phyloP scores from a whole-genome alignment of 805 yeast genomes.

The Myxozyma lipomycoides region DNA sequence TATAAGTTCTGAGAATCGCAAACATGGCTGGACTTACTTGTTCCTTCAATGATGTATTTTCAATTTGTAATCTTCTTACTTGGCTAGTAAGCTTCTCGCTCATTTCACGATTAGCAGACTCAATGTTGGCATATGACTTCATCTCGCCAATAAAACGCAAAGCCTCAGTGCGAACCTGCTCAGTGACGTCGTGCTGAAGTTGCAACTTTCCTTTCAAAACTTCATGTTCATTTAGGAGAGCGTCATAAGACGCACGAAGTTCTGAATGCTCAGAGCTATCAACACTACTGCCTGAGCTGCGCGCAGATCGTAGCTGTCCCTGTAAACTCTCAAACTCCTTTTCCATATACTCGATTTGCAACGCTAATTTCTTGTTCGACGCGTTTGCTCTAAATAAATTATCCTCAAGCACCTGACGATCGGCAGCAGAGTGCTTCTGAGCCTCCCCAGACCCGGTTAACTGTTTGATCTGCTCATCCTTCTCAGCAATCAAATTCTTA shows the following conservation, averaged over 20 bases:
- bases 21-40: not conserved
- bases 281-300: not conserved
- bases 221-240: constrained; percentile 28
- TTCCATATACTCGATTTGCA: constrained; percentile 41
- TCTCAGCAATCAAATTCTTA: constrained; percentile 23
- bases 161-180: constrained; percentile 40
- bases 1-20: not conserved
- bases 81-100: constrained; percentile 29
- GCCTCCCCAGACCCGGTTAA: constrained; percentile 45
- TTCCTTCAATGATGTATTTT: constrained; percentile 31
- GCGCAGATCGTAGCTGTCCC: constrained; percentile 1
- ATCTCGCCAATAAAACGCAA: constrained; percentile 38
- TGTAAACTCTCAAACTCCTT: constrained; percentile 32
- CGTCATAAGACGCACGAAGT: constrained; percentile 23
- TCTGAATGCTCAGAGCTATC: constrained; percentile 8
- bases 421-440: constrained; percentile 28
- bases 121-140: constrained; percentile 37
- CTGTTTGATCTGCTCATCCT: constrained; percentile 45
- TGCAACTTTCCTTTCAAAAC: constrained; percentile 28
- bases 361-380: constrained; percentile 18
- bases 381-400: constrained; percentile 17
- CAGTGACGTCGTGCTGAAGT: constrained; percentile 33
- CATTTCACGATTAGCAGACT: constrained; percentile 17
- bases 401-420: constrained; percentile 5
- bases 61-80: constrained; percentile 34